These are phyloP conservation scores for Blastocystis sp. DNA, from an alignment of 352 stramenopile genomes.

Conservation along the genomic window DNA sequence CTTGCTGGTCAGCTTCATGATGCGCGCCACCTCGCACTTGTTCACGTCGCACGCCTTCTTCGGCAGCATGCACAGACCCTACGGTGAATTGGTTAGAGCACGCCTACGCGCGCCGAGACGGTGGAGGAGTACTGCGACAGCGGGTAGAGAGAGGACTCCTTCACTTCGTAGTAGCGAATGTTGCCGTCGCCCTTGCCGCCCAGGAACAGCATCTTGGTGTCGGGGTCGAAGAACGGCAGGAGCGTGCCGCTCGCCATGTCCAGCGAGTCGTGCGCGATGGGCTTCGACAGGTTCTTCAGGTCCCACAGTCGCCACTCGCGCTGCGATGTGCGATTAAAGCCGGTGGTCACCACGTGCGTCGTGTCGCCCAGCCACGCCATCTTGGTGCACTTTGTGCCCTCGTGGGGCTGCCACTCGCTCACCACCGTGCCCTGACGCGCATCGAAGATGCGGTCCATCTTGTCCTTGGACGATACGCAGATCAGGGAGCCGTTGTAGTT, in stretches of 20 bases:
- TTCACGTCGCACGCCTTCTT: constrained; percentile 97
- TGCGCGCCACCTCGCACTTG: constrained; percentile 90
- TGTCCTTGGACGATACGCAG: constrained; percentile 95
- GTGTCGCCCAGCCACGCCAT: constrained; percentile 90
- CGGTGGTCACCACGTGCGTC: constrained; percentile 92
- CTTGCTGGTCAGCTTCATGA: constrained; percentile 92
- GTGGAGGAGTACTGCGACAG: constrained; percentile 92
- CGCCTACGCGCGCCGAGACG: constrained; percentile 74
- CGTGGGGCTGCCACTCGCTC: constrained; percentile 82
- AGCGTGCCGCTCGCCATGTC: constrained; percentile 88
- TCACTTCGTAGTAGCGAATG: constrained; percentile 97
- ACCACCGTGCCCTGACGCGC: constrained; percentile 78
- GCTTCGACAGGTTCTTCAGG: constrained; percentile 76
- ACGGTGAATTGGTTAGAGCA: constrained; percentile 70
- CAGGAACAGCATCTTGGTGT: constrained; percentile 96
- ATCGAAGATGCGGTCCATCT: constrained; percentile 93
- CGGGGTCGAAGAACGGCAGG: constrained; percentile 96
- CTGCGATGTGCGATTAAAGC: constrained; percentile 92
- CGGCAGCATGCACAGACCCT: constrained; percentile 95
- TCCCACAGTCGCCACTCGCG: constrained; percentile 89
- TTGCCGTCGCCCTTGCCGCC: constrained; percentile 96
- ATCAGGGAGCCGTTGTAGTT: constrained; percentile 91
- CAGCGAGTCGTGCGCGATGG: constrained; percentile 59
- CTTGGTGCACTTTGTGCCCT: constrained; percentile 96
- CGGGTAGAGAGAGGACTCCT: constrained; percentile 86